These are phyloP conservation scores for Lachnellula arida DNA, from an alignment of 2,329 filamentous ascomycete genomes.

Conservation along the genomic window DNA sequence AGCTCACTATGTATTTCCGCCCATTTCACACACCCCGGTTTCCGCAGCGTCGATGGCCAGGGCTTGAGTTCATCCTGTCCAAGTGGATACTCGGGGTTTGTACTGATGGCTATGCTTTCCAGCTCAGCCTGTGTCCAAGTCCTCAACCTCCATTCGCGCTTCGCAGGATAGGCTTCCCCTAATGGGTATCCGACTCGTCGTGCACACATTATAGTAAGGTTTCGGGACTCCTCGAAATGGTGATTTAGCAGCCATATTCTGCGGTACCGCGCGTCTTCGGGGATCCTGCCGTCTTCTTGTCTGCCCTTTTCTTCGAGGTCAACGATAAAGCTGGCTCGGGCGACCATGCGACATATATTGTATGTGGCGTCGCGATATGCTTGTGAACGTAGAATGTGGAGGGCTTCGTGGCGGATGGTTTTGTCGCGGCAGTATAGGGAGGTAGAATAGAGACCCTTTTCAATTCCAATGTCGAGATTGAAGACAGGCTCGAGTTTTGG, in stretches of 20 bases:
- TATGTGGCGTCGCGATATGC: slow-evolving; percentile 6
- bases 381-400: slow-evolving; percentile 4
- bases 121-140: slow-evolving; percentile 8
- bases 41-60: not conserved
- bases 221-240: slow-evolving; percentile 3
- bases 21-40: not conserved
- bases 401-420: not conserved
- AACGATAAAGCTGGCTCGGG: slow-evolving; percentile 6
- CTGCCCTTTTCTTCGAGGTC: slow-evolving; percentile 6
- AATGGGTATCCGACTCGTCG: slow-evolving; percentile 5
- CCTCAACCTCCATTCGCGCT: slow-evolving; percentile 7
- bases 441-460: slow-evolving; percentile 2
- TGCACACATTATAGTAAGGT: slow-evolving; percentile 4
- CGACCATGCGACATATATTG: slow-evolving; percentile 1
- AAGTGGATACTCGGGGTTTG: not conserved
- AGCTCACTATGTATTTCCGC: not conserved
- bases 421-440: slow-evolving; percentile 7
- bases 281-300: slow-evolving; percentile 2
- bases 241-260: slow-evolving; percentile 12
- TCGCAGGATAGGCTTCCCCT: slow-evolving; percentile 9
- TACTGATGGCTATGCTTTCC: slow-evolving; percentile 1
- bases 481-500: slow-evolving; percentile 2
- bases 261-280: slow-evolving; percentile 5
- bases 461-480: not conserved
- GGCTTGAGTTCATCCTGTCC: not conserved